phyloP scores from a whole-genome alignment of 1,284 basidiomycete species.

The Microbotryum lychnidis-dioicae region DNA sequence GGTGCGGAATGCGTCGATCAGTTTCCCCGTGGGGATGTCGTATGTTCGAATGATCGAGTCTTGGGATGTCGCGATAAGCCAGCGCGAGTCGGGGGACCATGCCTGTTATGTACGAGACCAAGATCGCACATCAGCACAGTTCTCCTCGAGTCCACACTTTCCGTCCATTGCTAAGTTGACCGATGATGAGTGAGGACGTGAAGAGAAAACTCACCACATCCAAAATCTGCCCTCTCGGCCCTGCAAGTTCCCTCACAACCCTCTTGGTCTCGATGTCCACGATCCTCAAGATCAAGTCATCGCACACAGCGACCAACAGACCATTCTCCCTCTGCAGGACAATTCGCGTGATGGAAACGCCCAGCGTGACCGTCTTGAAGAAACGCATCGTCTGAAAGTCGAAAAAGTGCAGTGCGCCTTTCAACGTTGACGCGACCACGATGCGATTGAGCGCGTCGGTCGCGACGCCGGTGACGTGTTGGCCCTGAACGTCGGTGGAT shows the following conservation, averaged over 20 bases:
- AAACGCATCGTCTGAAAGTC: slow-evolving; percentile 81
- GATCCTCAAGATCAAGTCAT: slow-evolving; percentile 74
- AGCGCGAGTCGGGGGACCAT: slow-evolving; percentile 88
- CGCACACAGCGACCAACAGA: slow-evolving; percentile 73
- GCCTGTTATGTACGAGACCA: slow-evolving; percentile 43
- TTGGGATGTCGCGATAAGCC: slow-evolving; percentile 79
- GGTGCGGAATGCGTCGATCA: slow-evolving; percentile 88
- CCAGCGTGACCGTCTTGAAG: slow-evolving; percentile 58
- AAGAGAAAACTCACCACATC: slow-evolving; percentile 57
- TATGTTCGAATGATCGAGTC: slow-evolving; percentile 92
- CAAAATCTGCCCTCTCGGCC: slow-evolving; percentile 68
- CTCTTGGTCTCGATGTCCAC: slow-evolving; percentile 84
- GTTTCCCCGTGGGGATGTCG: slow-evolving; percentile 82
- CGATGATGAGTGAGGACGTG: background rate
- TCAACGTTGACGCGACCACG: slow-evolving; percentile 73
- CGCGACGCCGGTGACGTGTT: slow-evolving; percentile 66
- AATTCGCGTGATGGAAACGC: slow-evolving; percentile 63
- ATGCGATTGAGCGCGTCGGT: slow-evolving; percentile 76
- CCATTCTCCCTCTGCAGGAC: slow-evolving; percentile 76
- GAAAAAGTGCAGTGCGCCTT: slow-evolving; percentile 83
- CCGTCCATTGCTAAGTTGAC: too few species aligned
- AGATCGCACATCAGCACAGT: too few species aligned
- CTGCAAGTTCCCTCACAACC: slow-evolving; percentile 76
- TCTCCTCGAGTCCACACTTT: too few species aligned
- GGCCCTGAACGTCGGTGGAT: slow-evolving; percentile 42